A percentile compares a stretch with the other conserved stretches of the same genome.
These are phyloP conservation scores for Suillus tomentosus DNA, from an alignment of 768 basidiomycete species.

Conservation along the genomic window DNA sequence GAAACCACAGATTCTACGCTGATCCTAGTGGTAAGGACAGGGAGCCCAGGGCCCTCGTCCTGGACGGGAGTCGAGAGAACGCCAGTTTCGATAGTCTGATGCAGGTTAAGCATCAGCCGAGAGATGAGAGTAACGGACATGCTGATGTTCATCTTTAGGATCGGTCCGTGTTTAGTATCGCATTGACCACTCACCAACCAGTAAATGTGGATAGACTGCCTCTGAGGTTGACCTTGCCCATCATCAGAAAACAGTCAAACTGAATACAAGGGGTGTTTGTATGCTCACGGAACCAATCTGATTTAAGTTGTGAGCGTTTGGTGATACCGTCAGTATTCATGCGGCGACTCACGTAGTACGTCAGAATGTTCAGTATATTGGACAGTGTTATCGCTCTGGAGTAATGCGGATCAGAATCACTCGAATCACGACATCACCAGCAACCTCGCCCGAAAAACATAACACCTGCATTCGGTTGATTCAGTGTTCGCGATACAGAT, in stretches of 20 bases:
- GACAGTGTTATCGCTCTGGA: not conserved
- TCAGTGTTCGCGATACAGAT: not conserved
- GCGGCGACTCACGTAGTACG: not conserved
- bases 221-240: not conserved
- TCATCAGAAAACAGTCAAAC: not conserved
- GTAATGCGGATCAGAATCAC: not conserved
- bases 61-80: not conserved
- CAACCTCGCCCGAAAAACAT: not conserved
- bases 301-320: not conserved
- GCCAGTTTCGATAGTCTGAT: not conserved
- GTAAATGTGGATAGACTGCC: not conserved
- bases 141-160: slow-evolving; percentile 15
- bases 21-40: not conserved
- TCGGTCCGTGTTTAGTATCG: not conserved
- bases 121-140: not conserved
- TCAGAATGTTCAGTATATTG: not conserved
- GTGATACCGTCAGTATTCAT: not conserved
- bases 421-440: not conserved
- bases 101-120: not conserved
- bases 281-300: not conserved
- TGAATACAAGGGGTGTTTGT: not conserved
- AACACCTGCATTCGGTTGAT: not conserved
- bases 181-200: not conserved
- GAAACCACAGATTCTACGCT: not conserved
- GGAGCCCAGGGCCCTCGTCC: not conserved